Conservation (phyloP, 352 stramenopile species). For the Globisporangium recalcitrans region DNA sequence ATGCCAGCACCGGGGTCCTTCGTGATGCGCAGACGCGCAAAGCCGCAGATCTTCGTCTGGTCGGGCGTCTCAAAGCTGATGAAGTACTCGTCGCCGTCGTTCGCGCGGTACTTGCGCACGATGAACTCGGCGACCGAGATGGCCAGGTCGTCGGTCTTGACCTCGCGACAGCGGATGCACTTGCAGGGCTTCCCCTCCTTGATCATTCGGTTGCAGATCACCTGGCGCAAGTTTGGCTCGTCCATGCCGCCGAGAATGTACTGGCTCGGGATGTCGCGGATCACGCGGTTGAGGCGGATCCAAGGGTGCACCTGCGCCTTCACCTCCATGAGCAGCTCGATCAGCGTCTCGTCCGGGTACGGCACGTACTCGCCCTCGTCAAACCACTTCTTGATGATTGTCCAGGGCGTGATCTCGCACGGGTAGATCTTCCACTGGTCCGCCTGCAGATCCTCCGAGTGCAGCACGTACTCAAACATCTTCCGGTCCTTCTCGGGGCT, state of each 20-base stretch:
- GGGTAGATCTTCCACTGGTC: constrained; percentile 96
- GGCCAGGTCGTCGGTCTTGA: constrained; percentile 82
- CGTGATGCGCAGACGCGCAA: constrained; percentile 82
- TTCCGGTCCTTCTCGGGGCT: constrained; percentile 71
- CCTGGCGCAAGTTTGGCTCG: constrained; percentile 89
- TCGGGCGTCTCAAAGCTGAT: constrained; percentile 90
- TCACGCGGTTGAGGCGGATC: constrained; percentile 92
- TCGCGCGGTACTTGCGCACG: constrained; percentile 79
- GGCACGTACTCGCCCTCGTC: constrained; percentile 86
- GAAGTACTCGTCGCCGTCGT: constrained; percentile 88
- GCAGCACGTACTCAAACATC: constrained; percentile 91
- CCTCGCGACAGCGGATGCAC: constrained; percentile 90
- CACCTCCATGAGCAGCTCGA: constrained; percentile 86
- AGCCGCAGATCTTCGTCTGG: constrained; percentile 88
- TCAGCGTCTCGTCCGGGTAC: constrained; percentile 85
- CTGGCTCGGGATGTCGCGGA: constrained; percentile 91
- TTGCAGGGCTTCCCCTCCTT: constrained; percentile 62
- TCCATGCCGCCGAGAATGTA: constrained; percentile 92
- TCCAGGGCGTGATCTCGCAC: constrained; percentile 90
- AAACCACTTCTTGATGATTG: constrained; percentile 89
- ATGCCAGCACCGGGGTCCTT: constrained; percentile 53
- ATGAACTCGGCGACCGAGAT: constrained; percentile 68
- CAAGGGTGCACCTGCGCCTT: constrained; percentile 91
- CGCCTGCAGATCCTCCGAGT: constrained; percentile 85
- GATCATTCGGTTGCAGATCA: constrained; percentile 84